Evolutionary conservation across 441 rosid species (phyloP), one percentile per base, ranked within the genome.

Genomic region (Omphalea diandra): DNA sequence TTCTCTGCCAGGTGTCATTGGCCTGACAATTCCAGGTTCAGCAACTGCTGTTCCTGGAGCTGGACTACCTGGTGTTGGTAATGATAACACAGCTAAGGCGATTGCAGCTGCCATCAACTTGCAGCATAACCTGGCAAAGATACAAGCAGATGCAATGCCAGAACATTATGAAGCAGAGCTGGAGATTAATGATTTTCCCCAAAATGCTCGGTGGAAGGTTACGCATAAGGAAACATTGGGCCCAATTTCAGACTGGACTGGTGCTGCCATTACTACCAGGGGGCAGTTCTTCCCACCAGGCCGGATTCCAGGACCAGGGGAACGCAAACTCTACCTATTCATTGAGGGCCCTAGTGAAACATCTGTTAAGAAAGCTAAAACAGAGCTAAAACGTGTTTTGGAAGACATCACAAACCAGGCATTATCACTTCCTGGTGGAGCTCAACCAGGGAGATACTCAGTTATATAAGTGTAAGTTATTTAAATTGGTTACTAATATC

Each of bases 171-270:
- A 88, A 83, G 98, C 97, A 11, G 98, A 91, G 80, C 73, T 94
- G 72, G 98, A 91, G 79, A 94, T 91, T 35, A 94, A 92, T 76
- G 97, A 94, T 76, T 91, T 91, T 35, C 96, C 97, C 32, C 98
- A 91, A 69, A 94, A 91, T 82, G 98, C 97, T 76, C 87, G 99
- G 62, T 92, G 99, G 98, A 92, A 92, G 85, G 91, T 94, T 68
- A 94, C 98, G 22, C 98, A 92, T 85, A 94, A 94, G 85, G 99
- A 94, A 79, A 92, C 99, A 4, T 67, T 88, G 89, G 94, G 97
- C 56, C 98, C 96, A 11, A 90, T 89, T 75, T 94, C 96, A 10
- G 98, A 92, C 20, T 94, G 97, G 96, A 92, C 91, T n/a, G 97
- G 96, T 68, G 98, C 98, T 56, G 98, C 99, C 62, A 92, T 94